Conservation (phyloP, 1,284 basidiomycete genomes). For the Agroathelia rolfsii region DNA sequence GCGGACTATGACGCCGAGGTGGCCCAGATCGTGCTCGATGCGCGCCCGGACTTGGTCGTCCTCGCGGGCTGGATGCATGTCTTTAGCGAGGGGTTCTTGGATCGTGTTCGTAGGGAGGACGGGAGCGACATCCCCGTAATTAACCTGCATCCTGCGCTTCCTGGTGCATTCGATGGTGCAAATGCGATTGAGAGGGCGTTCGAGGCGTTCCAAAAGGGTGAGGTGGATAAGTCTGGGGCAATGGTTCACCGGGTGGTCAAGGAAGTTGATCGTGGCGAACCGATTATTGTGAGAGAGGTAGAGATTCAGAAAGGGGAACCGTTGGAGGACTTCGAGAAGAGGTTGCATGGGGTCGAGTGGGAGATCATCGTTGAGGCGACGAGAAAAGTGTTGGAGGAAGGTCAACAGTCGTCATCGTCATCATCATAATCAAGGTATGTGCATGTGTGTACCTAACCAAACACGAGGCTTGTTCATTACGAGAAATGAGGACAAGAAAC, state of each 20-base stretch:
- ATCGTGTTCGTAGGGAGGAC: constrained; percentile 38
- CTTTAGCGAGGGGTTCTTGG: constrained; percentile 49
- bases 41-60: constrained; percentile 78
- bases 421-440: too few species aligned
- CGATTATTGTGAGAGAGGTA: constrained; percentile 75
- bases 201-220: constrained; percentile 79
- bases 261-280: constrained; percentile 89
- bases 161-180: constrained; percentile 90
- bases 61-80: constrained; percentile 99
- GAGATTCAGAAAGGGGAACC: constrained; percentile 67
- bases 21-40: constrained; percentile 57
- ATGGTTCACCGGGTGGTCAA: constrained; percentile 95
- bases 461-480: too few species aligned
- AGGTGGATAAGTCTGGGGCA: constrained; percentile 69
- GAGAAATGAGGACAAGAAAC: too few species aligned
- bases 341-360: constrained; percentile 84
- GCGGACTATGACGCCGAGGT: constrained; percentile 84
- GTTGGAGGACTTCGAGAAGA: constrained; percentile 65
- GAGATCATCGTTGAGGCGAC: constrained; percentile 85
- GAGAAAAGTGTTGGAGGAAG: constrained; percentile 51
- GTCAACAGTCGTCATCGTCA: too few species aligned
- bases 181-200: constrained; percentile 85
- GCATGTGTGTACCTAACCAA: too few species aligned
- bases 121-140: constrained; percentile 71
- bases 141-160: constrained; percentile 94